Evolutionary conservation across 2,329 filamentous ascomycete species (phyloP).

Genomic region (Thyridium curvatum): DNA sequence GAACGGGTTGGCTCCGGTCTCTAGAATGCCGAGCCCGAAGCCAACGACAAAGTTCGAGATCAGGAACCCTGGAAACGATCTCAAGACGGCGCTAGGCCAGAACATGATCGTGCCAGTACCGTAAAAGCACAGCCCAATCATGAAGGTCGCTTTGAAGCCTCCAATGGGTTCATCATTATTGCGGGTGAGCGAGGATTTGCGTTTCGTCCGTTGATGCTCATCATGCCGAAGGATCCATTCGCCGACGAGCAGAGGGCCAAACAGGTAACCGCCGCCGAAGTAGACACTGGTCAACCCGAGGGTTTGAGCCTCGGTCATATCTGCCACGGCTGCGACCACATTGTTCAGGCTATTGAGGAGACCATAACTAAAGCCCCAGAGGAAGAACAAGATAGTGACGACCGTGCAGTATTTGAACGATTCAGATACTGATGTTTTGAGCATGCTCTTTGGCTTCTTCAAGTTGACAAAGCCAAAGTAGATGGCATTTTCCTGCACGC

Average conservation of each 20-base stretch:
- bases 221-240: constrained; percentile 65
- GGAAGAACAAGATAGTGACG: constrained; percentile 75
- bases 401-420: constrained; percentile 66
- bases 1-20: constrained; percentile 77
- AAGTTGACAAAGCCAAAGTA: constrained; percentile 78
- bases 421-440: constrained; percentile 55
- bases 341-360: constrained; percentile 76
- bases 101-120: constrained; percentile 76
- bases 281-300: constrained; percentile 65
- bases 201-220: constrained; percentile 43
- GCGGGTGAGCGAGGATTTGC: constrained; percentile 21
- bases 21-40: constrained; percentile 68
- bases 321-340: constrained; percentile 56
- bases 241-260: constrained; percentile 64
- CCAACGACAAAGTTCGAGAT: constrained; percentile 69
- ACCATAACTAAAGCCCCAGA: constrained; percentile 90
- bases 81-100: constrained; percentile 72
- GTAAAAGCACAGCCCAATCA: constrained; percentile 69
- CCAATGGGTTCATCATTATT: constrained; percentile 37
- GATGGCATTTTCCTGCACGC: constrained; percentile 33
- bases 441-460: constrained; percentile 62
- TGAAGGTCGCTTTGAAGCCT: constrained; percentile 77
- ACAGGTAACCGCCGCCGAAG: constrained; percentile 63
- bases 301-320: constrained; percentile 55
- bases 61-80: constrained; percentile 73